These are phyloP conservation scores for Nigrospora osmanthi DNA, from an alignment of 2,329 filamentous ascomycete genomes.

Conservation along the genomic window DNA sequence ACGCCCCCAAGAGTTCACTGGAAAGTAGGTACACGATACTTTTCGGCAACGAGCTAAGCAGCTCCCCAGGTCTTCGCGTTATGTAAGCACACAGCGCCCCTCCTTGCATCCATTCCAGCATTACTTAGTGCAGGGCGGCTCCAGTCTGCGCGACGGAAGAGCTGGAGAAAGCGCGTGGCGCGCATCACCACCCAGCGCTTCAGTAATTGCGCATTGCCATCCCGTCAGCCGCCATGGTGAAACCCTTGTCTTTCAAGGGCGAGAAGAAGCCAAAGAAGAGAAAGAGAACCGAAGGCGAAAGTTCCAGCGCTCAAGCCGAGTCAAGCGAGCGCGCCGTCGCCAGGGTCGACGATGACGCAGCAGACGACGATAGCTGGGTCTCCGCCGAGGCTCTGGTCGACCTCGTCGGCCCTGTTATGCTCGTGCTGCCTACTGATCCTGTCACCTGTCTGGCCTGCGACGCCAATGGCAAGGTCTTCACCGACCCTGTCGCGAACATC, in stretches of 20 bases:
- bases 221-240: constrained; percentile 56
- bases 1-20: too few relatives aligned
- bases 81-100: too few relatives aligned
- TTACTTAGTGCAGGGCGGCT: too few relatives aligned
- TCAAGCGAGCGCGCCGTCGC: constrained; percentile 25
- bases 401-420: constrained; percentile 71
- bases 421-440: constrained; percentile 70
- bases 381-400: constrained; percentile 69
- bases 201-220: not conserved
- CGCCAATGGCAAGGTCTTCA: constrained; percentile 77
- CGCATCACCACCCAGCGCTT: too few relatives aligned
- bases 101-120: too few relatives aligned
- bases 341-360: constrained; percentile 25
- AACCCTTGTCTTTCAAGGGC: constrained; percentile 90
- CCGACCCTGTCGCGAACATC: constrained; percentile 76
- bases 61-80: too few relatives aligned
- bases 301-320: constrained; percentile 24
- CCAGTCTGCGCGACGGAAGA: too few relatives aligned
- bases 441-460: constrained; percentile 78
- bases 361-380: constrained; percentile 84
- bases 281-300: constrained; percentile 57
- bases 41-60: too few relatives aligned
- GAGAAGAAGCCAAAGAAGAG: constrained; percentile 93
- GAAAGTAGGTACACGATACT: too few relatives aligned
- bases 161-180: too few relatives aligned